Conservation (phyloP, 2,329 filamentous ascomycete species). For the Nothophoma quercina region DNA sequence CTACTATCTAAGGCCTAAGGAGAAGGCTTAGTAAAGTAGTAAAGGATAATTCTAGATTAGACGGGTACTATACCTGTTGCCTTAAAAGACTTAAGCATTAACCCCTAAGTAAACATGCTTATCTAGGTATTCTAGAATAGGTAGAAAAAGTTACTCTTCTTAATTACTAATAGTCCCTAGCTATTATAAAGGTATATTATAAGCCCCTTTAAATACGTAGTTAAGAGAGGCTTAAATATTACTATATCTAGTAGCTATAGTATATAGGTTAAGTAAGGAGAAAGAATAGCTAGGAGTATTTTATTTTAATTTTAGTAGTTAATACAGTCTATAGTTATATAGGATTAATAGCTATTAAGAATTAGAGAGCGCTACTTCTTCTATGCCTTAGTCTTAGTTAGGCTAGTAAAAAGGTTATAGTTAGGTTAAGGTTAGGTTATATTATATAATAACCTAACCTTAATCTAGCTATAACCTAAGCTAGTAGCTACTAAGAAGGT, state of each 20-base stretch:
- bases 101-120: background rate
- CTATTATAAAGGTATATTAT: background rate
- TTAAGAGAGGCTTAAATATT: background rate
- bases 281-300: background rate
- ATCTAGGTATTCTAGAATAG: background rate
- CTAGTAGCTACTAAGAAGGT: too few relatives aligned
- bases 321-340: constrained; percentile 46
- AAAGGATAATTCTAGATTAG: background rate
- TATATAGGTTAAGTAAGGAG: background rate
- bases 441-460: too few relatives aligned
- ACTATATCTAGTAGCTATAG: constrained; percentile 13
- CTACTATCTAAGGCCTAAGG: background rate
- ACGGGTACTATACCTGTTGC: background rate
- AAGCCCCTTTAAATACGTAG: background rate
- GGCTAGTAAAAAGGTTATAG: too few relatives aligned
- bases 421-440: too few relatives aligned
- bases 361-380: constrained; percentile 48
- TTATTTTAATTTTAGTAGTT: constrained; percentile 22
- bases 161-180: background rate
- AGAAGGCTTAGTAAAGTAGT: background rate
- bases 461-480: too few relatives aligned
- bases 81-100: background rate
- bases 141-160: background rate
- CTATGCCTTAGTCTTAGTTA: too few relatives aligned
- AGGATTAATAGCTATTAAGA: constrained; percentile 46